A percentile compares a stretch with the other conserved stretches of the same genome.
Conservation (phyloP, 768 basidiomycete species). For the Mycena galericulata region DNA sequence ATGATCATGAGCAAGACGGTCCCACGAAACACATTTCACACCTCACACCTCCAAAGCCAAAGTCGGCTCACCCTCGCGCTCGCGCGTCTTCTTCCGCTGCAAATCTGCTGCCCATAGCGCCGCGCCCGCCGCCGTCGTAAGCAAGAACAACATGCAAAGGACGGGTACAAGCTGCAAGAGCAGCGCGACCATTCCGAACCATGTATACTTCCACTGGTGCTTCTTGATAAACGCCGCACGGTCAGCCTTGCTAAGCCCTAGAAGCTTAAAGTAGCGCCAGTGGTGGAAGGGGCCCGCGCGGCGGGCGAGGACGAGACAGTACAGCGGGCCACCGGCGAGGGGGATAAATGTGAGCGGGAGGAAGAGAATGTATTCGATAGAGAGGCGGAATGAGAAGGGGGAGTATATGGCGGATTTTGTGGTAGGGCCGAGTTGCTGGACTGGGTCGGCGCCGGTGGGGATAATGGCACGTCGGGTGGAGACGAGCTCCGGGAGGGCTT, state of each 20-base stretch:
- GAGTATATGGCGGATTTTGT: conserved; percentile 36
- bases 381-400: conserved; percentile 36
- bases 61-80: conserved; percentile 19
- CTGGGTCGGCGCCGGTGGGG: conserved; percentile 22
- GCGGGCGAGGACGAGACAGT: conserved; percentile 33
- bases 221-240: conserved; percentile 16
- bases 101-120: conserved; percentile 34
- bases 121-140: conserved; percentile 33
- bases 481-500: conserved; percentile 30
- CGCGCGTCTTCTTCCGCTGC: conserved; percentile 20
- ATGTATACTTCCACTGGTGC: conserved; percentile 35
- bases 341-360: conserved; percentile 36
- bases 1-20: conserved; percentile 10
- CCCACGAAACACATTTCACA: conserved; percentile 14
- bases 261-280: conserved; percentile 35
- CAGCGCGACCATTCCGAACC: conserved; percentile 34
- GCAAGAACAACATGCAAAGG: conserved; percentile 28
- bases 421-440: conserved; percentile 23
- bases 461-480: conserved; percentile 28
- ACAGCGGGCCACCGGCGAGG: conserved; percentile 31
- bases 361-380: conserved; percentile 32
- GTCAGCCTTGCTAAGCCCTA: conserved; percentile 8
- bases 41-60: conserved; percentile 25
- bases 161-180: conserved; percentile 30
- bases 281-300: conserved; percentile 35